A percentile compares a stretch with the other conserved stretches of the same genome.
Conservation (phyloP, 1,284 basidiomycete species). For the Retiboletus flavoniger region DNA sequence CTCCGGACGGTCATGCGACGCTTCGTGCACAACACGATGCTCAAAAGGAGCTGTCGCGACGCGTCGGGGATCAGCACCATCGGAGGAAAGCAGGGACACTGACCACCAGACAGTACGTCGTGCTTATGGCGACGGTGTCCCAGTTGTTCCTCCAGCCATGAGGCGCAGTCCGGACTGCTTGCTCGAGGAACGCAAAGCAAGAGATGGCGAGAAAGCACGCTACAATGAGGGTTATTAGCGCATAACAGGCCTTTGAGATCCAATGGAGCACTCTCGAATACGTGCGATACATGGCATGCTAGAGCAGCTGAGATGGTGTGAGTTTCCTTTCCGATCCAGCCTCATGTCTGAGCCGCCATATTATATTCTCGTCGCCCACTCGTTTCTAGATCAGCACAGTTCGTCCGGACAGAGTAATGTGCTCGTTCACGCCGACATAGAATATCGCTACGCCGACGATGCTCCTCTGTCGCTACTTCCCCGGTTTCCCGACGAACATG, state of each 20-base stretch:
- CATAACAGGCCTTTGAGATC: constrained; percentile 42
- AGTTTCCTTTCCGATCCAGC: neutral
- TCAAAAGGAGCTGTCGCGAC: constrained; percentile 46
- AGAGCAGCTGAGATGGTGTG: too few species aligned
- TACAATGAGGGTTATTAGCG: constrained; percentile 52
- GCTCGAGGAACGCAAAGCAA: constrained; percentile 60
- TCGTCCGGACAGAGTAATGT: constrained; percentile 35
- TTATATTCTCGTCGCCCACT: constrained; percentile 62
- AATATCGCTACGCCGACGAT: constrained; percentile 80
- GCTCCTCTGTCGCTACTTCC: constrained; percentile 61
- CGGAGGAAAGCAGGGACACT: constrained; percentile 23
- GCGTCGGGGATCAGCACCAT: neutral
- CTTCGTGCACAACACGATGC: constrained; percentile 62
- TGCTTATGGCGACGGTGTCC: constrained; percentile 63
- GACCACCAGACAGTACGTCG: constrained; percentile 65
- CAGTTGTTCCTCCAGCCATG: constrained; percentile 57
- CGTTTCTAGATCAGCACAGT: constrained; percentile 40
- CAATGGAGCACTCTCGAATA: constrained; percentile 21
- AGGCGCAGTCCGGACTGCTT: constrained; percentile 64
- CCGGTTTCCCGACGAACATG: constrained; percentile 57
- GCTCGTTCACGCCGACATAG: constrained; percentile 70
- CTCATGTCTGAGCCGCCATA: constrained; percentile 44
- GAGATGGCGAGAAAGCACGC: constrained; percentile 60
- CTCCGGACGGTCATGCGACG: constrained; percentile 62
- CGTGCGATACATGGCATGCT: constrained; percentile 20